Conservation (phyloP, 441 rosid genomes). For the Brassica hybrid region DNA sequence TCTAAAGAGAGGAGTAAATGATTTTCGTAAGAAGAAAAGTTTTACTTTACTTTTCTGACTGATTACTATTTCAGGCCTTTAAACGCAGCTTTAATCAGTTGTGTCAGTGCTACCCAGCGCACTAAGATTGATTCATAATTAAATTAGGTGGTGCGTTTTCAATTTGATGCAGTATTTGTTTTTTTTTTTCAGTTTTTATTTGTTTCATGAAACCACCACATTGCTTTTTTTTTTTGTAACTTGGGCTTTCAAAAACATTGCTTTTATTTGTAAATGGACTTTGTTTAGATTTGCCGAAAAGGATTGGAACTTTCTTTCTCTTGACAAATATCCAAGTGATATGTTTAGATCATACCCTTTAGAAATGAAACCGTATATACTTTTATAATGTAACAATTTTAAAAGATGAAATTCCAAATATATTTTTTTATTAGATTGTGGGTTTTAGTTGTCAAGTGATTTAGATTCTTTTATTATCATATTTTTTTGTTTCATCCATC, state of each 20-base stretch:
- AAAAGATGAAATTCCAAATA: background rate
- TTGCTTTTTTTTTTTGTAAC: too few relatives aligned
- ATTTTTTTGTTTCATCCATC: too few relatives aligned
- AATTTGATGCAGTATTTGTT: background rate
- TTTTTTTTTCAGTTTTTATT: background rate
- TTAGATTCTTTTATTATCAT: too few relatives aligned
- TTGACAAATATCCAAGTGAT: background rate
- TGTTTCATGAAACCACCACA: slow-evolving; percentile 10
- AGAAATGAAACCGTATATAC: background rate
- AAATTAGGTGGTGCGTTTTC: slow-evolving; percentile 45
- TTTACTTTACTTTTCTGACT: slow-evolving; percentile 33
- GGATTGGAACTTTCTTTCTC: background rate
- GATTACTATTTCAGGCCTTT: slow-evolving; percentile 46
- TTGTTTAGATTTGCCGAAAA: background rate
- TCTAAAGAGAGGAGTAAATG: slow-evolving; percentile 5
- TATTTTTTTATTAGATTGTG: too few relatives aligned
- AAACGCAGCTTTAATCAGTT: slow-evolving; percentile 51
- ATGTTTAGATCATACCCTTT: background rate
- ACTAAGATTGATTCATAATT: slow-evolving; percentile 73
- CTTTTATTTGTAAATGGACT: slow-evolving; percentile 4
- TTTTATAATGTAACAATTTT: background rate
- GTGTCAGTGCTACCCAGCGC: slow-evolving; percentile 79
- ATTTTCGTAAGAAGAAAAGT: slow-evolving; percentile 20
- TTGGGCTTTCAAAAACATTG: too few relatives aligned
- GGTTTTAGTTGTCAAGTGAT: too few relatives aligned